phyloP scores from a whole-genome alignment of 345 rosid genomes.

The Toxicodendron radicans region DNA sequence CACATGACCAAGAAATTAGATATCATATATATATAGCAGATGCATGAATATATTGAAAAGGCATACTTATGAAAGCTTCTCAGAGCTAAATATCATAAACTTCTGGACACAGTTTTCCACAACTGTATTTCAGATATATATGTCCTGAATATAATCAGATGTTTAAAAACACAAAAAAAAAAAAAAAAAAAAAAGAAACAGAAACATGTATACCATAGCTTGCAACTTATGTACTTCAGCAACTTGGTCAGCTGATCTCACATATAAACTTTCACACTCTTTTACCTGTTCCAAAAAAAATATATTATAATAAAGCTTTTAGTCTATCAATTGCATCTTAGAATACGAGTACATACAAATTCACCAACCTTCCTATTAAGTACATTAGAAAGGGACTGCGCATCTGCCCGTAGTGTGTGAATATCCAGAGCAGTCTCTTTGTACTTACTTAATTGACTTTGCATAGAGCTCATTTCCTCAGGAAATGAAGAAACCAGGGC shows the following conservation, averaged over 20 bases:
- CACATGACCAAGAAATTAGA: neutral
- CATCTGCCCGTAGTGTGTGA: slow-evolving; percentile 79
- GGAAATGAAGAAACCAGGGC: slow-evolving; percentile 86
- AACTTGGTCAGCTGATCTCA: slow-evolving; percentile 56
- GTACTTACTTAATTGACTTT: slow-evolving; percentile 64
- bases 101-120: neutral
- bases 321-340: slow-evolving; percentile 19
- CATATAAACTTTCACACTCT: slow-evolving; percentile 58
- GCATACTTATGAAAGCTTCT: neutral
- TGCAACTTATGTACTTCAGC: slow-evolving; percentile 62
- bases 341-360: slow-evolving; percentile 14
- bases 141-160: slow-evolving; percentile 1
- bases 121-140: slow-evolving; percentile 10
- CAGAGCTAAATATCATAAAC: slow-evolving; percentile 1
- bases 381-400: slow-evolving; percentile 65
- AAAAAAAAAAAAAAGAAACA: slow-evolving; percentile 20
- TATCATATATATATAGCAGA: neutral
- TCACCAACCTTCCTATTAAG: slow-evolving; percentile 73
- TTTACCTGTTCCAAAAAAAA: slow-evolving; percentile 52
- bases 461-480: slow-evolving; percentile 83
- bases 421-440: slow-evolving; percentile 78
- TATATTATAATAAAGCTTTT: slow-evolving; percentile 16
- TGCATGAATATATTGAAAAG: neutral
- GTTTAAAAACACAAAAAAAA: slow-evolving; percentile 13
- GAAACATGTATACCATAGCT: slow-evolving; percentile 54